Conservation (phyloP, 2,329 filamentous ascomycete species). For the Botrytis tulipae region DNA sequence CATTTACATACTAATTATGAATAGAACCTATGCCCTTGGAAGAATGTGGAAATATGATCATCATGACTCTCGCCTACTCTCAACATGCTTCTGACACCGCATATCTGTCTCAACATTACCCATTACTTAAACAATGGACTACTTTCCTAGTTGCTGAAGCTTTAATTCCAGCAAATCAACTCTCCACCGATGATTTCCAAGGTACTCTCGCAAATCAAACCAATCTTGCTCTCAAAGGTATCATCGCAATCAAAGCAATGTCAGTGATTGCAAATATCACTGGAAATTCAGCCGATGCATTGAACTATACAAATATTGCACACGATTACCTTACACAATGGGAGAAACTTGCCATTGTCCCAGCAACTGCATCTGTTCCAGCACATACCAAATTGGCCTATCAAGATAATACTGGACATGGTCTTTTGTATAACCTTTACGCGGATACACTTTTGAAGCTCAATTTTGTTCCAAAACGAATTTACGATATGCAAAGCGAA, state of each 20-base stretch:
- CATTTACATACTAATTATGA: not conserved
- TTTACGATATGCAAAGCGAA: conserved; percentile 74
- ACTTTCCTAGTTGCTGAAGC: conserved; percentile 72
- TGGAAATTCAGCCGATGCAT: conserved; percentile 55
- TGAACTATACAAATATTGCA: conserved; percentile 61
- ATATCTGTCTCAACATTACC: conserved; percentile 66
- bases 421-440: conserved; percentile 74
- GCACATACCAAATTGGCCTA: conserved; percentile 79
- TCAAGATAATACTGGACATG: conserved; percentile 54
- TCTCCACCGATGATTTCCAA: conserved; percentile 83
- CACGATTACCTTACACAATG: conserved; percentile 70
- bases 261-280: conserved; percentile 63
- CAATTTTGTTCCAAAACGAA: conserved; percentile 67
- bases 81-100: conserved; percentile 53
- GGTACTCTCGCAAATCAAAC: conserved; percentile 76
- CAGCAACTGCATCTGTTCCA: conserved; percentile 48
- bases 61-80: conserved; percentile 73
- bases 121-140: conserved; percentile 75
- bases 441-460: conserved; percentile 76
- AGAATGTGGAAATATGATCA: conserved; percentile 80
- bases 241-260: conserved; percentile 81
- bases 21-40: conserved; percentile 72
- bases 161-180: conserved; percentile 70
- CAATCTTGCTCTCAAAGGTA: conserved; percentile 80
- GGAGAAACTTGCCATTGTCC: conserved; percentile 68